These are phyloP conservation scores for Psilocybe mexicana DNA, from an alignment of 1,284 basidiomycete genomes.

Conservation along the genomic window DNA sequence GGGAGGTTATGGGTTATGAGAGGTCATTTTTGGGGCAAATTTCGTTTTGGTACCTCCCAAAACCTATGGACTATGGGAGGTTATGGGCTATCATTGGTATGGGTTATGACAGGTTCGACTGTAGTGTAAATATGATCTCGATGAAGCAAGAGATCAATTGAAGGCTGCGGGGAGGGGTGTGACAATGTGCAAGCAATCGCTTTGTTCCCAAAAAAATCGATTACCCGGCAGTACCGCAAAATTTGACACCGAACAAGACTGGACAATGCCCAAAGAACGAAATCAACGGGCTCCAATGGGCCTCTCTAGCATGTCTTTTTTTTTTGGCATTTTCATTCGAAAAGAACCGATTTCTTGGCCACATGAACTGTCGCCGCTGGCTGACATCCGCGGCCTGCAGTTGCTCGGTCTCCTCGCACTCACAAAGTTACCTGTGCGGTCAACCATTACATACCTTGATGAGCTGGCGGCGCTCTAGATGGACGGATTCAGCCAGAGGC, in stretches of 20 bases:
- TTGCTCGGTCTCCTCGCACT: conserved; percentile 1
- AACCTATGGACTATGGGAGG: conserved; percentile 1
- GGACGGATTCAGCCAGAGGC: too few species aligned
- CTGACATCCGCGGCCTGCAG: neutral
- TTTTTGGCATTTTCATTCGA: neutral
- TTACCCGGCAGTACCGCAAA: too few species aligned
- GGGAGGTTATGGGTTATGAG: conserved; percentile 4
- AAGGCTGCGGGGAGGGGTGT: too few species aligned
- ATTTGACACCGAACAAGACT: too few species aligned
- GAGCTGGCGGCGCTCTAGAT: neutral
- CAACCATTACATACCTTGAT: neutral
- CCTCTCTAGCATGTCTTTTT: too few species aligned
- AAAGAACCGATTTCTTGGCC: neutral
- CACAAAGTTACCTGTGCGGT: neutral
- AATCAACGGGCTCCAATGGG: too few species aligned
- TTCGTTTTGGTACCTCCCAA: neutral
- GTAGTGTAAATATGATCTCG: neutral
- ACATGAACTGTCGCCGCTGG: neutral
- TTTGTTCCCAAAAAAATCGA: too few species aligned
- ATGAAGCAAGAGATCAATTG: too few species aligned
- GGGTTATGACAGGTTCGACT: conserved; percentile 5
- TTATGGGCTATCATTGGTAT: conserved; percentile 3
- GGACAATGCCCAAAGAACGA: too few species aligned
- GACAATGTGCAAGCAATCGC: too few species aligned
- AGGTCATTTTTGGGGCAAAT: conserved; percentile 9